Percentiles rank a stretch among this genome's conserved stretches.
These are phyloP conservation scores for Schoenoplectus tabernaemontani DNA, from an alignment of 202 grass and related monocot species.

Conservation along the genomic window DNA sequence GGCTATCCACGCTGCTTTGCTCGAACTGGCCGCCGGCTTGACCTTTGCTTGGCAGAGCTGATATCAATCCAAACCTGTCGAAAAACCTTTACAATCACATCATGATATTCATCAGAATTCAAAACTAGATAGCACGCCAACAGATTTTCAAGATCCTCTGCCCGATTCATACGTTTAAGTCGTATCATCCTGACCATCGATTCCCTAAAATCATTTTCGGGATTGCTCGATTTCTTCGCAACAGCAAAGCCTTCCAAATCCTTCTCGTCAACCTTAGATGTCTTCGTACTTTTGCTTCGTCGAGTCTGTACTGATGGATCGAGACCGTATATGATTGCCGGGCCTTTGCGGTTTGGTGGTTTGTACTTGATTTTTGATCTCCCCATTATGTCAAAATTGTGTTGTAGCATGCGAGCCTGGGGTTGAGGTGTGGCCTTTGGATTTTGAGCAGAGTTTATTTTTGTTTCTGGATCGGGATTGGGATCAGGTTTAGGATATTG, in stretches of 20 bases:
- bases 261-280: not conserved
- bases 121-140: conserved; percentile 29
- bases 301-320: conserved; percentile 1
- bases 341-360: not conserved
- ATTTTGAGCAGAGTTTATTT: not conserved
- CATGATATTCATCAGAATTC: conserved; percentile 31
- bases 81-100: conserved; percentile 33
- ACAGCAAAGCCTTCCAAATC: conserved; percentile 25
- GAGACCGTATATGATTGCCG: not conserved
- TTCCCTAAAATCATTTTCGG: conserved; percentile 27
- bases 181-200: conserved; percentile 34
- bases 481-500: not conserved
- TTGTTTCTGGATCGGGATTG: not conserved
- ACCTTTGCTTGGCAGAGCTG: not conserved
- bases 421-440: not conserved
- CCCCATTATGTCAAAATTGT: not conserved
- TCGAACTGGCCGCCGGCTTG: not conserved
- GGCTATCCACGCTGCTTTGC: not conserved
- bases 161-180: conserved; percentile 11
- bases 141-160: conserved; percentile 25
- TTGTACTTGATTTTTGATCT: not conserved
- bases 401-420: not conserved
- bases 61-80: conserved; percentile 28
- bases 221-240: conserved; percentile 19
- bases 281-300: not conserved